Evolutionary conservation across 2,329 filamentous ascomycete genomes (phyloP).

Genomic region (Sporothrix dimorphospora): DNA sequence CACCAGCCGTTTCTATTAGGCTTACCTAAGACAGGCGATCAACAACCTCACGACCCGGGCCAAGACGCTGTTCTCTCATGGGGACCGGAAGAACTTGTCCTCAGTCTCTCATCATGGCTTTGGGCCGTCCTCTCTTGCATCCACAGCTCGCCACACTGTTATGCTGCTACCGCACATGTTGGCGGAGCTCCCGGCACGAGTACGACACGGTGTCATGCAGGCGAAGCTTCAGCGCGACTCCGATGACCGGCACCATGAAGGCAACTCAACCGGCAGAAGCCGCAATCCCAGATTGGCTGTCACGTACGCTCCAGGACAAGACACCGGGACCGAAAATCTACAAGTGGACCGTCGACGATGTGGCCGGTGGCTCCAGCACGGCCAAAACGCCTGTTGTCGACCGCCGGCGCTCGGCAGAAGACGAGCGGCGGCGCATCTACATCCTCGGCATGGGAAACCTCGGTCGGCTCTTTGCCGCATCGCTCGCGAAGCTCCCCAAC

Average conservation of each 20-base stretch:
- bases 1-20: background rate
- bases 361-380: background rate
- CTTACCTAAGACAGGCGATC: constrained; percentile 4
- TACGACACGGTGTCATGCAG: no score
- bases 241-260: background rate
- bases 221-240: background rate
- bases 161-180: background rate
- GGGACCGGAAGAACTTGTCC: background rate
- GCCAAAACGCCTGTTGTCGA: background rate
- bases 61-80: background rate
- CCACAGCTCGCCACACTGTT: background rate
- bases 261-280: background rate
- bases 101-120: background rate
- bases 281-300: constrained; percentile 30
- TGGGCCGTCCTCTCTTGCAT: background rate
- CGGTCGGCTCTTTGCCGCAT: constrained; percentile 76
- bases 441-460: constrained; percentile 82
- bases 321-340: constrained; percentile 28
- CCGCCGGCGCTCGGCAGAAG: background rate
- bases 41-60: background rate
- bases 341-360: constrained; percentile 28
- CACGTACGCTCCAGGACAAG: constrained; percentile 16
- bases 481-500: constrained; percentile 61
- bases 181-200: background rate
- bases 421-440: constrained; percentile 60